Evolutionary conservation across 208 protist species (phyloP).

Genomic region (Leishmania martiniquensis): DNA sequence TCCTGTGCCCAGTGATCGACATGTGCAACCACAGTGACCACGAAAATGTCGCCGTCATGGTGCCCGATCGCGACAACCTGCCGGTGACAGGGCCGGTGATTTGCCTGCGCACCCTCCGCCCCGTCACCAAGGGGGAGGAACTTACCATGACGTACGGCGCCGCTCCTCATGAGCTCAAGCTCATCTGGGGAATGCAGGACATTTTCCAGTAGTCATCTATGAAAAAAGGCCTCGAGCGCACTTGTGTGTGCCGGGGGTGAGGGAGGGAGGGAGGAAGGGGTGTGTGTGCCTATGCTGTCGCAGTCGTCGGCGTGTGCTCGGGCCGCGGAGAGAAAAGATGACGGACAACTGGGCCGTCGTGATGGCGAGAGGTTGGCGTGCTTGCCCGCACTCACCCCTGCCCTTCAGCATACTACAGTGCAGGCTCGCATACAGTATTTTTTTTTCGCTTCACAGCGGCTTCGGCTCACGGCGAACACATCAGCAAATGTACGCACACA

Average conservation of each 20-base stretch:
- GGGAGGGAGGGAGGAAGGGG: not conserved
- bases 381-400: not conserved
- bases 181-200: constrained; percentile 83
- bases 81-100: constrained; percentile 53
- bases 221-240: too few relatives aligned
- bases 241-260: not conserved
- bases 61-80: constrained; percentile 36
- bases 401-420: not conserved
- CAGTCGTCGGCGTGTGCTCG: not conserved
- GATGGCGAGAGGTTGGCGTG: not conserved
- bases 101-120: constrained; percentile 67
- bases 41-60: constrained; percentile 90
- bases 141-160: constrained; percentile 83
- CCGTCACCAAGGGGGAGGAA: constrained; percentile 77
- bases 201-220: constrained; percentile 36
- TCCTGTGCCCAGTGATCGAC: constrained; percentile 84
- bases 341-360: not conserved
- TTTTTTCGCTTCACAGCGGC: not conserved
- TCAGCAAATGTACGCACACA: not conserved
- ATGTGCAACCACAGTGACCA: constrained; percentile 84
- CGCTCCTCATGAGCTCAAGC: constrained; percentile 52
- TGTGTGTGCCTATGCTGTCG: not conserved
- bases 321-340: not conserved
- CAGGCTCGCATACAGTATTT: not conserved
- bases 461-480: not conserved